These are phyloP conservation scores for Bipolaris cookei DNA, from an alignment of 2,329 filamentous ascomycete genomes.

Conservation along the genomic window DNA sequence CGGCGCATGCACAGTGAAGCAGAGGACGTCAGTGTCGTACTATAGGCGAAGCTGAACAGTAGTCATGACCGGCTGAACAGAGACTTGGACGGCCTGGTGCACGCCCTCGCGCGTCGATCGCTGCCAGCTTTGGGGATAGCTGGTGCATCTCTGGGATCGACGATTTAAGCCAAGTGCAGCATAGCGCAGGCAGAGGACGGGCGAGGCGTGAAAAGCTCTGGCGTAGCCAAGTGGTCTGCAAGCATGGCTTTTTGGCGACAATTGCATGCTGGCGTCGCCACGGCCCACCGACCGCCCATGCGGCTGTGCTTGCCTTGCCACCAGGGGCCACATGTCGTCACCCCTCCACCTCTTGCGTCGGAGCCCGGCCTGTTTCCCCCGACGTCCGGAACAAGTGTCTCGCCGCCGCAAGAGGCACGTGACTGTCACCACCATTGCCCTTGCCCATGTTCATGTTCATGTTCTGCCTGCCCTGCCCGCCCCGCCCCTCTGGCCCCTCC, in stretches of 20 bases:
- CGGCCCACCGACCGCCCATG: constrained; percentile 4
- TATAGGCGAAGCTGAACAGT: constrained; percentile 7
- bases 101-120: constrained; percentile 25
- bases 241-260: constrained; percentile 11
- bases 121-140: constrained; percentile 11
- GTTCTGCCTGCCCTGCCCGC: neutral
- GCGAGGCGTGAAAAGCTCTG: constrained; percentile 12
- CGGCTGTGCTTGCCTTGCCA: neutral
- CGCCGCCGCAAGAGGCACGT: neutral
- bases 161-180: constrained; percentile 18
- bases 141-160: constrained; percentile 20
- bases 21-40: constrained; percentile 9
- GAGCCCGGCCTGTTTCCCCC: neutral
- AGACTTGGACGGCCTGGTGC: constrained; percentile 23
- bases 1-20: constrained; percentile 5
- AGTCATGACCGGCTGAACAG: constrained; percentile 10
- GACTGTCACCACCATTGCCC: neutral
- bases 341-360: neutral
- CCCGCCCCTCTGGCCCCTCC: too few relatives aligned
- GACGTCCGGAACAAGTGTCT: neutral
- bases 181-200: constrained; percentile 16
- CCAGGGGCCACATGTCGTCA: neutral
- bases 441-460: neutral
- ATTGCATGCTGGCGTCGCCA: constrained; percentile 4
- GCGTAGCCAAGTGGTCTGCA: constrained; percentile 6